Evolutionary conservation across 1,284 basidiomycete species (phyloP).

Genomic region (Tylopilus sp.): DNA sequence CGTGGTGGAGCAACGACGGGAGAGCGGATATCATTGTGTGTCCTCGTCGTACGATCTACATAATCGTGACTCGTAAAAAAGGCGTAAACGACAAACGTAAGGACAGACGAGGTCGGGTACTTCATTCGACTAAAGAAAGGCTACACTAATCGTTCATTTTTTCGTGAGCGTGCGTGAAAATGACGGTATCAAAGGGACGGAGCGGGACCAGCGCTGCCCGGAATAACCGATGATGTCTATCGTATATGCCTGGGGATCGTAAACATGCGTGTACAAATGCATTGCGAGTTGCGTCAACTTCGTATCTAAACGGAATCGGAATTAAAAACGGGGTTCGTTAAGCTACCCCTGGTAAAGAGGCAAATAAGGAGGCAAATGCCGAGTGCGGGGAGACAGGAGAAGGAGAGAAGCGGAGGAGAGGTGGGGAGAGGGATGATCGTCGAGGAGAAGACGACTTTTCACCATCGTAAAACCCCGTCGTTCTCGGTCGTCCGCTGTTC

Average conservation of each 20-base stretch:
- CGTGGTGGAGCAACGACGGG: conserved; percentile 5
- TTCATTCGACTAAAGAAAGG: conserved; percentile 10
- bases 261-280: conserved; percentile 27
- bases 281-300: conserved; percentile 25
- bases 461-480: conserved; percentile 5
- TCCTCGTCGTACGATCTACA: neutral
- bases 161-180: conserved; percentile 21
- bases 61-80: conserved; percentile 1
- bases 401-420: conserved; percentile 4
- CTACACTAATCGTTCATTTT: conserved; percentile 16
- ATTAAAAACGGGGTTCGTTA: conserved; percentile 3
- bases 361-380: conserved; percentile 10
- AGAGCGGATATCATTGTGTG: neutral
- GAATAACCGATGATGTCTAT: conserved; percentile 24
- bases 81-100: conserved; percentile 13
- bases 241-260: conserved; percentile 23
- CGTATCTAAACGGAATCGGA: conserved; percentile 19
- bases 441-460: conserved; percentile 5
- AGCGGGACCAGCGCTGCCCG: conserved; percentile 13
- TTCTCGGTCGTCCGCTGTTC: conserved; percentile 1
- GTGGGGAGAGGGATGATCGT: conserved; percentile 19
- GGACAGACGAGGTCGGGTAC: conserved; percentile 23
- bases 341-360: conserved; percentile 2
- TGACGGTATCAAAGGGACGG: conserved; percentile 5
- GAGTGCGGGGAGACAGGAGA: conserved; percentile 2